Evolutionary conservation across 495 filamentous ascomycete species (phyloP).

Genomic region (Evansstolkia leycettana): DNA sequence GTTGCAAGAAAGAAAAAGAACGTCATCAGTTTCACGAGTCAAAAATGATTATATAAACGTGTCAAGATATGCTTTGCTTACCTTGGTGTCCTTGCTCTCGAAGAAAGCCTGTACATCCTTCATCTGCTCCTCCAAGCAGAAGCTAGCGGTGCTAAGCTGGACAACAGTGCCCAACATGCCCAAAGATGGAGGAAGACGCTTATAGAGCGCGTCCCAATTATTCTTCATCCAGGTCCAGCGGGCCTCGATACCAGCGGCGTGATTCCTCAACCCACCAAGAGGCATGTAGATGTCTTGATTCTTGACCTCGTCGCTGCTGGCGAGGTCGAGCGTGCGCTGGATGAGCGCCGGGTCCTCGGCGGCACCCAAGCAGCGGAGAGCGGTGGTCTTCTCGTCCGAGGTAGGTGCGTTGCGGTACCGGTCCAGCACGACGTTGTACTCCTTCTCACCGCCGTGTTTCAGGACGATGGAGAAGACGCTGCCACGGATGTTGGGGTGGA

Average conservation of each 20-base stretch:
- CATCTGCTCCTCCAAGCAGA: constrained; percentile 63
- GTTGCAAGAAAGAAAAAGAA: background rate
- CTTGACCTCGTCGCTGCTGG: constrained; percentile 75
- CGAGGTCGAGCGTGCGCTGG: constrained; percentile 61
- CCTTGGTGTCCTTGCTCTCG: constrained; percentile 64
- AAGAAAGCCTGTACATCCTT: constrained; percentile 75
- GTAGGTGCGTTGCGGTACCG: constrained; percentile 78
- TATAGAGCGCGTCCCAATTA: constrained; percentile 73
- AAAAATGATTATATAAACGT: no score
- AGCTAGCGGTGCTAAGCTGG: constrained; percentile 69
- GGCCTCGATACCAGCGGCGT: constrained; percentile 65
- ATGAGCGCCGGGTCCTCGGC: constrained; percentile 69
- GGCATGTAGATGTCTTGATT: constrained; percentile 94
- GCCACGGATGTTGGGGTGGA: constrained; percentile 55
- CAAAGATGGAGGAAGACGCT: constrained; percentile 65
- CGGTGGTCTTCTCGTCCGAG: constrained; percentile 92
- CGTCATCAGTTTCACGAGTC: constrained; percentile 37
- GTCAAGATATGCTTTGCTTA: constrained; percentile 13
- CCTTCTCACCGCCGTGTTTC: constrained; percentile 48
- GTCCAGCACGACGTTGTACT: constrained; percentile 61
- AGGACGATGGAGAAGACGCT: constrained; percentile 52
- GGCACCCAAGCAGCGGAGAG: constrained; percentile 73
- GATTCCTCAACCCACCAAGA: constrained; percentile 62
- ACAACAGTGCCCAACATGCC: constrained; percentile 81
- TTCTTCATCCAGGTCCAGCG: constrained; percentile 73